Percentiles rank a stretch among this genome's conserved stretches.
Evolutionary conservation across 1,284 basidiomycete genomes (phyloP).

Genomic region (Trametes versicolor): DNA sequence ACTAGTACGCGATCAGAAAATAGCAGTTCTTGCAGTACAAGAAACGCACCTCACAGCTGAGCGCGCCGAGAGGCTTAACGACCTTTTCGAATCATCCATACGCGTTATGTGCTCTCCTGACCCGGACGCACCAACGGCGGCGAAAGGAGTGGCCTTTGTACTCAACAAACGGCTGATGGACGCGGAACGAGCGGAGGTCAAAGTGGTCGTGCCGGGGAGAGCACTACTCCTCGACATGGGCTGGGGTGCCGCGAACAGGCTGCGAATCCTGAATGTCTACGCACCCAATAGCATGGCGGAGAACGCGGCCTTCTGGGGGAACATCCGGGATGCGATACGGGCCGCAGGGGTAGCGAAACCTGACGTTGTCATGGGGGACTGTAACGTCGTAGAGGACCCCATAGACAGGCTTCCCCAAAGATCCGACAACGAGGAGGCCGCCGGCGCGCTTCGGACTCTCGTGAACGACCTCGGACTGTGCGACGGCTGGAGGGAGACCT

Average conservation of each 20-base stretch:
- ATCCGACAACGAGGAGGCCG: neutral
- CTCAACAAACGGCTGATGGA: neutral
- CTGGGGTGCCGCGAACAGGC: neutral
- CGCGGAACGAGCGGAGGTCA: neutral
- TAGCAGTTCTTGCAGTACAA: neutral
- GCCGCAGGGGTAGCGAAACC: too few species aligned
- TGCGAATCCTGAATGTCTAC: neutral
- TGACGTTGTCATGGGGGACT: neutral
- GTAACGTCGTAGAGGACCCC: neutral
- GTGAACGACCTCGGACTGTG: neutral
- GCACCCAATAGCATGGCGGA: neutral
- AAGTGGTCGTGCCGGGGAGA: neutral
- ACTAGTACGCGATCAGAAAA: neutral
- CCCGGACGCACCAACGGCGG: neutral
- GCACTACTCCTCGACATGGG: neutral
- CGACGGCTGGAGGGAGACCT: neutral
- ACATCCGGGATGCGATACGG: neutral
- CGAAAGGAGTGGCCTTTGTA: slow-evolving; percentile 1
- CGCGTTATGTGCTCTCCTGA: neutral
- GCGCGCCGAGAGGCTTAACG: neutral
- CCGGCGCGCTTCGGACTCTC: neutral
- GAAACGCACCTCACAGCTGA: neutral
- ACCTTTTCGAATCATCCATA: neutral
- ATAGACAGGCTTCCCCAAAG: neutral
- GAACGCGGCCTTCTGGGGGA: neutral